Evolutionary conservation across 768 basidiomycete species (phyloP), one percentile per base, ranked within the genome.

Genomic region (Royoungia palumana): DNA sequence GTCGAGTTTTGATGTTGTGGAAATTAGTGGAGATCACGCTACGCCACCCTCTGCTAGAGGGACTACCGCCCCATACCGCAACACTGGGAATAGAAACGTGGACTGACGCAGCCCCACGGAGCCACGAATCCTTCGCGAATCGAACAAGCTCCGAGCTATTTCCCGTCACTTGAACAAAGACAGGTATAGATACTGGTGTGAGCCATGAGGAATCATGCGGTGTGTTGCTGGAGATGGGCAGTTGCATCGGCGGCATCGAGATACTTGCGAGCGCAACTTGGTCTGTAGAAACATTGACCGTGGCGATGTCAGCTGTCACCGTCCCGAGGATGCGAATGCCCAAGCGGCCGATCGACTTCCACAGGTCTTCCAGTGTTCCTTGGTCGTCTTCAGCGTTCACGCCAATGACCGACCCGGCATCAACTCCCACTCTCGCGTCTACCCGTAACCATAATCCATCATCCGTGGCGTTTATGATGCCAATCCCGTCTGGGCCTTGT

Each of bases 261-360:
- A 87, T 56, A 0, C 69, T 68, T 5, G 76, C 74, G 6, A 89
- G 77, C 4, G 72, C 54, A 8, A 65, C 53, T 43, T 16, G 47
- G 38, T 74, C 65, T 6, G 82, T 74, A 21, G 72, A 65, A 3
- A 89, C 60, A 25, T 71, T 61, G 50, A 86, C 72, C 3, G 73
- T 75, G 39, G 73, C 75, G 45, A 84, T 65, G 46, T 75, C 68
- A 35, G 85, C 73, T 5, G 86, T 75, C 12, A 87, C 77, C 13
- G 67, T 71, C 52, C 79, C 77, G 44, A 91, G 56, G 12, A 62
- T 67, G 28, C 72, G 72, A 25, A 90, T 75, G 6, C 85, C 79
- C 77, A 85, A 83, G 28, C 85, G 74, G 3, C 87, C 88, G 16
- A 89, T 49, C 2, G 76, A 70, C 65, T 85, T 89, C 82, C 83